These are phyloP conservation scores for Rhizopus sp. DNA, from an alignment of 371 early-diverging fungal species.

Conservation along the genomic window DNA sequence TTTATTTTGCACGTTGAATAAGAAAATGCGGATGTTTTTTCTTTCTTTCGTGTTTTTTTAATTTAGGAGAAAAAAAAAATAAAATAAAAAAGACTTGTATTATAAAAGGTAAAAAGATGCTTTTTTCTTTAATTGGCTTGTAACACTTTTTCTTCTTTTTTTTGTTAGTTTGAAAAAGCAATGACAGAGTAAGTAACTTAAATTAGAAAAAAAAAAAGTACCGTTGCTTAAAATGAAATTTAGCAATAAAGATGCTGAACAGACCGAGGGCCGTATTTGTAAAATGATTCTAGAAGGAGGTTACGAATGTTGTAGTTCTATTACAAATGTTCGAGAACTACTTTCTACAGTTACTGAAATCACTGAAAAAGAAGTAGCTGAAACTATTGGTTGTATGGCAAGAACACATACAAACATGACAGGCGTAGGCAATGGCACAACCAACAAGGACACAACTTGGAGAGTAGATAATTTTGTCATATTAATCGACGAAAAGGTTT, in stretches of 20 bases:
- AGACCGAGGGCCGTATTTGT: slow-evolving; percentile 37
- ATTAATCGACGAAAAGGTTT: slow-evolving; percentile 57
- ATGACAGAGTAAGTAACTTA: slow-evolving; percentile 4
- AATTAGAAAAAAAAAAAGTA: too few relatives aligned
- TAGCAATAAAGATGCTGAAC: slow-evolving; percentile 26
- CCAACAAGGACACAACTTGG: slow-evolving; percentile 53
- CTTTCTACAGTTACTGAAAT: slow-evolving; percentile 28
- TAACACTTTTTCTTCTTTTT: too few relatives aligned
- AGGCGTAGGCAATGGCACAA: slow-evolving; percentile 43
- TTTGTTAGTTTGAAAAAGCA: neutral
- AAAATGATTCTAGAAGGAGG: slow-evolving; percentile 62
- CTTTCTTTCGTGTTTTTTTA: slow-evolving; percentile 6
- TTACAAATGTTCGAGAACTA: slow-evolving; percentile 47
- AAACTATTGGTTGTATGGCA: slow-evolving; percentile 74
- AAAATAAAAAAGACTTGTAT: slow-evolving; percentile 7
- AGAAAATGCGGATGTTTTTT: neutral
- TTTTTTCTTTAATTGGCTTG: neutral
- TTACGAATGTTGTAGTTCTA: slow-evolving; percentile 57
- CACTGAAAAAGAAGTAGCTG: slow-evolving; percentile 69
- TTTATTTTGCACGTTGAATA: neutral
- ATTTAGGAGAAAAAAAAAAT: slow-evolving; percentile 3
- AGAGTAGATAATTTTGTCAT: slow-evolving; percentile 68
- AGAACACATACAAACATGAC: slow-evolving; percentile 58
- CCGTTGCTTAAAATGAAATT: too few relatives aligned
- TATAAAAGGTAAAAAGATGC: slow-evolving; percentile 4